Percentiles rank a stretch among this genome's conserved stretches.
Conservation (phyloP, 495 filamentous ascomycete species). For the Platismatia glauca region DNA sequence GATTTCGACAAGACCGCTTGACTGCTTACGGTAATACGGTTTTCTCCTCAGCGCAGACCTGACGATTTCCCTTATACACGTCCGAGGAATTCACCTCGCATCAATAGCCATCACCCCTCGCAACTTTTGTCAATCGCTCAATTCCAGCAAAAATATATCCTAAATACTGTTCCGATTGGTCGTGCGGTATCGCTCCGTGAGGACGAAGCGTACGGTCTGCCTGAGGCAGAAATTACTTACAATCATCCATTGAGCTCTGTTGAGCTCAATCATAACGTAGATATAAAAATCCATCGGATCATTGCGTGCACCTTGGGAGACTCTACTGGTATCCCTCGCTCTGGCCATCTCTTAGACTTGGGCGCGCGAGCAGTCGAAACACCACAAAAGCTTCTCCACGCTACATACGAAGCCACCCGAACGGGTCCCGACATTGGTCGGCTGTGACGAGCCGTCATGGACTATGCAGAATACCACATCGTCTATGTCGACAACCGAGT, state of each 20-base stretch:
- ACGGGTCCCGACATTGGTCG: conserved; percentile 12
- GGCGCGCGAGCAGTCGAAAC: not conserved
- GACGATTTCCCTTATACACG: not conserved
- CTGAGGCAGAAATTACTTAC: not conserved
- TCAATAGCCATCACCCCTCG: not conserved
- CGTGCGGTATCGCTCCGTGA: not conserved
- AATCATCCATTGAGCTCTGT: not conserved
- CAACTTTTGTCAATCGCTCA: not conserved
- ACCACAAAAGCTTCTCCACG: not conserved
- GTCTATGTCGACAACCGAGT: conserved; percentile 77
- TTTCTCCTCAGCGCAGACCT: not conserved
- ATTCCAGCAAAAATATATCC: not conserved
- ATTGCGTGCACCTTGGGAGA: not conserved
- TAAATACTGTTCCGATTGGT: not conserved
- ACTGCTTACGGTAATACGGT: not conserved
- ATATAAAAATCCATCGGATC: not conserved
- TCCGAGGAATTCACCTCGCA: not conserved
- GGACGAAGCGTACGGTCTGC: not conserved
- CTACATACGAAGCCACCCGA: not conserved
- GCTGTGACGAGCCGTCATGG: conserved; percentile 43
- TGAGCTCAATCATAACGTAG: not conserved
- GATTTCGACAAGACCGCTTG: not conserved
- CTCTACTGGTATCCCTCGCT: not conserved
- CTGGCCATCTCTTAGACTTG: not conserved
- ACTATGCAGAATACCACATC: conserved; percentile 63